phyloP scores from a whole-genome alignment of 2,329 filamentous ascomycete species.

The Penicillium olsonii region DNA sequence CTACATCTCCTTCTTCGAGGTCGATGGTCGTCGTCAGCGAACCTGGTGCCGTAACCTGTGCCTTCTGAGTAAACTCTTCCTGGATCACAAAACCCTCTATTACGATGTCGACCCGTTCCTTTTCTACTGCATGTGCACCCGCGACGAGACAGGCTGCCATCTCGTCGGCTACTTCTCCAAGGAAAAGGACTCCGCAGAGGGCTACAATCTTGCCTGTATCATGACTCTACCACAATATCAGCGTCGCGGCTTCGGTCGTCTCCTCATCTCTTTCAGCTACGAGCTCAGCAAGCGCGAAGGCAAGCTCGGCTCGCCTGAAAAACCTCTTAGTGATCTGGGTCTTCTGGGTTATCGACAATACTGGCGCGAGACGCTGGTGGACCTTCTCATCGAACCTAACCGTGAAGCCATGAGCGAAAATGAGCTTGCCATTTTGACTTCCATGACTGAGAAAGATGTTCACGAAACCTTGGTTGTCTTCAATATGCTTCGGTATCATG shows the following conservation, averaged over 20 bases:
- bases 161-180: slow-evolving; percentile 99
- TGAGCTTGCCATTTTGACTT: slow-evolving; percentile 72
- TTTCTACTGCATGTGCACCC: slow-evolving; percentile 96
- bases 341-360: slow-evolving; percentile 93
- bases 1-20: slow-evolving; percentile 93
- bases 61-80: slow-evolving; percentile 89
- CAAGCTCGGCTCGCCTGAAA: slow-evolving; percentile 94
- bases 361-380: slow-evolving; percentile 94
- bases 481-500: slow-evolving; percentile 90
- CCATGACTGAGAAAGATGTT: slow-evolving; percentile 98
- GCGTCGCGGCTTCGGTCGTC: slow-evolving; percentile 85
- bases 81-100: slow-evolving; percentile 98
- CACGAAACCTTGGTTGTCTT: slow-evolving; percentile 91
- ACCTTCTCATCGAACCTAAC: slow-evolving; percentile 74
- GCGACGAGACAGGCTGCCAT: slow-evolving; percentile 87
- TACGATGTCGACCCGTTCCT: slow-evolving; percentile 97
- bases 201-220: slow-evolving; percentile 98
- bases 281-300: slow-evolving; percentile 93
- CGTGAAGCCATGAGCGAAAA: slow-evolving; percentile 75
- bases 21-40: slow-evolving; percentile 93
- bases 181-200: slow-evolving; percentile 94
- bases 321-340: slow-evolving; percentile 90
- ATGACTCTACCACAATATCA: slow-evolving; percentile 95
- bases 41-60: slow-evolving; percentile 99
- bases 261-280: slow-evolving; percentile 97